Evolutionary conservation across 106 monocot species (phyloP).

Genomic region (Vanilla planifolia): DNA sequence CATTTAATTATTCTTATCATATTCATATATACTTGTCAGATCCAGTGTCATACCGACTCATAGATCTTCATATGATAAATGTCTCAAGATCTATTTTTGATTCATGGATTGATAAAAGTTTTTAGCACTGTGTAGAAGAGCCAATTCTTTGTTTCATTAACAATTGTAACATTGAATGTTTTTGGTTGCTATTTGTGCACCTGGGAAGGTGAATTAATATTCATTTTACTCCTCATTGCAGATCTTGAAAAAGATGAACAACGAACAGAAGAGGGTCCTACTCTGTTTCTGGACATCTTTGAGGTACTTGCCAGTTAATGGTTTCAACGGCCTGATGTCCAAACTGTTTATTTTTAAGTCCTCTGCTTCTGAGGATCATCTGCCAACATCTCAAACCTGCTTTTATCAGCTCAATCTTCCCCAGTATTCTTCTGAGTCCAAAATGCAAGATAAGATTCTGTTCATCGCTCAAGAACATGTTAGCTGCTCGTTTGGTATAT

Average conservation of each 20-base stretch:
- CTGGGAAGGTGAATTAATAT: too few species aligned
- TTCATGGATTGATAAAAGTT: too few species aligned
- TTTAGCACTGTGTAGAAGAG: too few species aligned
- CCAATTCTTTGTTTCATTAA: too few species aligned
- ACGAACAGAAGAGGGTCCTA: conserved; percentile 45
- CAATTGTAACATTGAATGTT: too few species aligned
- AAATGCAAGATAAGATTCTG: conserved; percentile 42
- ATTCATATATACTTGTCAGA: too few species aligned
- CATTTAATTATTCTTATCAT: too few species aligned
- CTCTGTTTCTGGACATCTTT: conserved; percentile 89
- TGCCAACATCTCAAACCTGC: conserved; percentile 87
- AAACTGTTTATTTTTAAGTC: conserved; percentile 59
- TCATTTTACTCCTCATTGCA: conserved; percentile 15
- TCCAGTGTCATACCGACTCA: too few species aligned
- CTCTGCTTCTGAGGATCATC: conserved; percentile 34
- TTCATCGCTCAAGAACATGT: conserved; percentile 75
- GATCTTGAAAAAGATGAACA: conserved; percentile 59
- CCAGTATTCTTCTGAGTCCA: conserved; percentile 31
- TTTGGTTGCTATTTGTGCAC: too few species aligned
- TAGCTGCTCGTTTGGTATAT: conserved; percentile 62
- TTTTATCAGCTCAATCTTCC: conserved; percentile 72
- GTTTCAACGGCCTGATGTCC: conserved; percentile 67
- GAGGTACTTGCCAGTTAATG: conserved; percentile 63
- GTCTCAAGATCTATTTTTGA: too few species aligned
- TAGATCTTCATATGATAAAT: too few species aligned